A percentile compares a stretch with the other conserved stretches of the same genome.
Evolutionary conservation across 2,329 filamentous ascomycete genomes (phyloP).

Genomic region (Talaromyces sp.): DNA sequence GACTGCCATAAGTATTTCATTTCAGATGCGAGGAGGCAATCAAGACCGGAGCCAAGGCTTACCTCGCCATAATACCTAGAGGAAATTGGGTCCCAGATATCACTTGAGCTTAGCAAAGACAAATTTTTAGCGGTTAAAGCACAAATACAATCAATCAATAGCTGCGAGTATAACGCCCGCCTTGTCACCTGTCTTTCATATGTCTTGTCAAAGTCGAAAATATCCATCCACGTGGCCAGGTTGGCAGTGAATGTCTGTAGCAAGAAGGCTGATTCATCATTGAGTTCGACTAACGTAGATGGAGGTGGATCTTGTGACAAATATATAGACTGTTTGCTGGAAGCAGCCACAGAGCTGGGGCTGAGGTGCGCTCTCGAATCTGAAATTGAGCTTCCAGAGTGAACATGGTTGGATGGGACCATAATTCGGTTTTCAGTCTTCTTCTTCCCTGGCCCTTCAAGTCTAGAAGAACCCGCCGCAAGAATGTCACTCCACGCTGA

Average conservation of each 20-base stretch:
- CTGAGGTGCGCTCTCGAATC: background rate
- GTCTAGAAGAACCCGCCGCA: background rate
- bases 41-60: background rate
- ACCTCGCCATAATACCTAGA: background rate
- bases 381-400: background rate
- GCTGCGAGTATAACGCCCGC: background rate
- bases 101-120: background rate
- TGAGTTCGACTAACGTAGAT: background rate
- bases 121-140: background rate
- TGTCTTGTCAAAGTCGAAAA: background rate
- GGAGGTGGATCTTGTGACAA: background rate
- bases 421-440: background rate
- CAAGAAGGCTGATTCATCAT: background rate
- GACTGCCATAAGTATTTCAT: background rate
- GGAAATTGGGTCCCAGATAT: background rate
- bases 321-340: background rate
- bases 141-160: background rate
- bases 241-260: background rate
- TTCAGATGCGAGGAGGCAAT: background rate
- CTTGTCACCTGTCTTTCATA: background rate
- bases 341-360: background rate
- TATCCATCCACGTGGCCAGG: background rate
- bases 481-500: background rate
- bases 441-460: background rate
- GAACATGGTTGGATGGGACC: background rate